phyloP scores from a whole-genome alignment of 2,329 filamentous ascomycete species.

The Tolypocladium endophyticum region DNA sequence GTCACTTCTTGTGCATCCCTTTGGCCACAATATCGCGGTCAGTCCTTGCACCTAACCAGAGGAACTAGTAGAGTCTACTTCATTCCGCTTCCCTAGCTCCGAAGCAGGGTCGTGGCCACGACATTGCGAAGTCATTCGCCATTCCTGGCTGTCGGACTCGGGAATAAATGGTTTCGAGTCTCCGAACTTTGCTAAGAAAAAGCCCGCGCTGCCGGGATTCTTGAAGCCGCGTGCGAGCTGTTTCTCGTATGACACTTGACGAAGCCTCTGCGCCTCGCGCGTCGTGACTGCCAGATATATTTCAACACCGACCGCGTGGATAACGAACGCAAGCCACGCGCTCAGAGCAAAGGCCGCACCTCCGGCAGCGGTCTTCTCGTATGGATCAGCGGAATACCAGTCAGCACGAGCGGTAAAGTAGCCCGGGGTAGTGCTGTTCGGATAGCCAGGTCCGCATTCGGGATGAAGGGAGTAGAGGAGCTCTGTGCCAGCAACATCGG shows the following conservation, averaged over 20 bases:
- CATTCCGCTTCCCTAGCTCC: no score
- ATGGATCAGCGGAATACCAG: constrained; percentile 12
- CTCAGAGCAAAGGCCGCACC: constrained; percentile 26
- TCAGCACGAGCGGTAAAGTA: constrained; percentile 9
- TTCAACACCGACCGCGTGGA: constrained; percentile 31
- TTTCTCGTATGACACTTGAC: constrained; percentile 43
- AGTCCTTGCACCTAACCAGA: no score
- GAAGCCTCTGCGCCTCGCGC: constrained; percentile 39
- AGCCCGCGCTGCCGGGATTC: constrained; percentile 35
- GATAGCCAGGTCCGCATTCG: no score
- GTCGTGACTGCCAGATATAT: constrained; percentile 39
- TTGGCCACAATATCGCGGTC: no score
- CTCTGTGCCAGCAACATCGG: no score
- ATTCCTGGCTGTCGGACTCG: no score
- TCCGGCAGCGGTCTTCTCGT: constrained; percentile 22
- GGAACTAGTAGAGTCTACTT: no score
- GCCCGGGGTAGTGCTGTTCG: constrained; percentile 8
- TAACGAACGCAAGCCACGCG: constrained; percentile 35
- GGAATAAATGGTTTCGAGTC: constrained; percentile 5
- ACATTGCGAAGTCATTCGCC: no score
- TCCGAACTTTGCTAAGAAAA: constrained; percentile 25
- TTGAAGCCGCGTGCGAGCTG: constrained; percentile 43
- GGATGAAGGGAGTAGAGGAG: no score
- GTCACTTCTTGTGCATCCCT: no score
- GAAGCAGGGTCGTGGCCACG: no score